These are phyloP conservation scores for Fusarium sp. DNA, from an alignment of 2,329 filamentous ascomycete genomes.

Conservation along the genomic window DNA sequence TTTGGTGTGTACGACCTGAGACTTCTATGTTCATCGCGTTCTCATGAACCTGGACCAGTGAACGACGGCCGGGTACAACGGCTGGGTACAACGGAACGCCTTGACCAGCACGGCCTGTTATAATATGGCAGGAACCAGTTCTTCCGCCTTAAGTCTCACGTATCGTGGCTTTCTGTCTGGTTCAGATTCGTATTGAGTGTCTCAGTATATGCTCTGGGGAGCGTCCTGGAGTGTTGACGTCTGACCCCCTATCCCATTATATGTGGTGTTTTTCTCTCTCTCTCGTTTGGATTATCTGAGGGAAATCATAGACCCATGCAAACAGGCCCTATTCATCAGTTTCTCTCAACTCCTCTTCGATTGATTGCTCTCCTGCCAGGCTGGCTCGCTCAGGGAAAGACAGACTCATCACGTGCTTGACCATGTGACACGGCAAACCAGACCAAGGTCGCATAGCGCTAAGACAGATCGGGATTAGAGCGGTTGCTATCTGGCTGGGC, in stretches of 20 bases:
- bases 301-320: too few species aligned
- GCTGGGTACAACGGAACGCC: neutral
- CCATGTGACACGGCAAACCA: conserved; percentile 29
- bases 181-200: neutral
- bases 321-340: neutral
- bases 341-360: neutral
- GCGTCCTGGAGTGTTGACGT: neutral
- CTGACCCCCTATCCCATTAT: neutral
- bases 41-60: neutral
- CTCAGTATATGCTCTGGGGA: neutral
- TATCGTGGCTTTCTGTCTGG: neutral
- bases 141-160: too few species aligned
- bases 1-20: neutral
- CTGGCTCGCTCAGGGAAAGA: too few species aligned
- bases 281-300: neutral
- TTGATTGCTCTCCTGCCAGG: neutral
- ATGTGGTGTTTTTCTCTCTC: neutral
- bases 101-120: neutral
- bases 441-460: conserved; percentile 7
- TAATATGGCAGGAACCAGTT: neutral
- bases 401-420: conserved; percentile 5
- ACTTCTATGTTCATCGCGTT: neutral
- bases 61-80: neutral
- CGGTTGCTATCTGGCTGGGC: conserved; percentile 45
- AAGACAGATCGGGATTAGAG: conserved; percentile 43